A percentile compares a stretch with the other conserved stretches of the same genome.
These are phyloP conservation scores for Myxozyma vanderwaltii DNA, from an alignment of 805 yeast species.

Conservation along the genomic window DNA sequence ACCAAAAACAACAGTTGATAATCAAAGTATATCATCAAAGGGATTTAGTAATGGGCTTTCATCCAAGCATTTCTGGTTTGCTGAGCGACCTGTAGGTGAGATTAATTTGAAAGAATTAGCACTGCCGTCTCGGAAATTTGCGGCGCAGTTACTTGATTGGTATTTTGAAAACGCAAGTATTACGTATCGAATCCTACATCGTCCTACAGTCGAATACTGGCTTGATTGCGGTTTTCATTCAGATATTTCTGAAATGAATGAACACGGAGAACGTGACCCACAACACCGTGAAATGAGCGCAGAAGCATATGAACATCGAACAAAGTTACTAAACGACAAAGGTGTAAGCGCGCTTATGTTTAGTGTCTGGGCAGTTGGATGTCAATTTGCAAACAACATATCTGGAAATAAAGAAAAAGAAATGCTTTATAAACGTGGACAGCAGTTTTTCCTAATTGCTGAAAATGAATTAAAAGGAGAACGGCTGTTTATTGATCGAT, in stretches of 20 bases:
- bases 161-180: conserved; percentile 27
- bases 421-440: conserved; percentile 8
- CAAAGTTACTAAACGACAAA: conserved; percentile 1
- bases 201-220: conserved; percentile 21
- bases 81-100: conserved; percentile 7
- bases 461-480: conserved; percentile 15
- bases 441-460: conserved; percentile 19
- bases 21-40: not conserved
- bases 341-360: conserved; percentile 22
- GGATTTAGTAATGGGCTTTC: not conserved
- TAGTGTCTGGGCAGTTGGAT: conserved; percentile 23
- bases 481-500: not conserved
- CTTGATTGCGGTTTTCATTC: conserved; percentile 20
- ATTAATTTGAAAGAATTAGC: conserved; percentile 19
- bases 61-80: conserved; percentile 2
- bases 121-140: conserved; percentile 19
- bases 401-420: not conserved
- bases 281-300: not conserved
- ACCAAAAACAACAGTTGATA: not conserved
- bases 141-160: conserved; percentile 15
- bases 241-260: conserved; percentile 1
- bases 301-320: not conserved
- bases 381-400: conserved; percentile 20
- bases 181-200: conserved; percentile 24
- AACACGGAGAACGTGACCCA: not conserved